Evolutionary conservation across 2,329 filamentous ascomycete species (phyloP), one percentile per base, ranked within the genome.

Genomic region (Fusarium verticillioides): DNA sequence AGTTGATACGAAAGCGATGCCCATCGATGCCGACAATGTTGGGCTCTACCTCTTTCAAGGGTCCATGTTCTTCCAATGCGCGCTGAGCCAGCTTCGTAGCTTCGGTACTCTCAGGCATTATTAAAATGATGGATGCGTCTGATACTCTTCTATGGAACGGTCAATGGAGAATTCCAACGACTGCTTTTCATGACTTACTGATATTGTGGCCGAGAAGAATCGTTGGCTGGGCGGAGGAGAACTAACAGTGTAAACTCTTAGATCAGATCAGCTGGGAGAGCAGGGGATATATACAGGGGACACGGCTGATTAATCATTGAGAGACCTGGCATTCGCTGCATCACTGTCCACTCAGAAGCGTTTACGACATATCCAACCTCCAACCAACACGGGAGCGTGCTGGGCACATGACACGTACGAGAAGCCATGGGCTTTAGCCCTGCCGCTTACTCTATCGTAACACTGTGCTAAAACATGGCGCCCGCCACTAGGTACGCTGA

Each of bases 221-320:
- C 7, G 8, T 19, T 13, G 23, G 5, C 8, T 46, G 11, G 9
- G 18, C 5, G 23, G 18, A 13, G 11, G 23, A 46, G 11, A 13
- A 30, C 3, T 3, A 4, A 1, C 4, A 8, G 4, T 30, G 19
- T 30, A 16, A n/a, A 2, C 30, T 21, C 9, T 21, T 0, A 1
- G 10, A 11, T 16, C 3, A 8, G 4, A 21, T 5, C 0, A 30
- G 12, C 26, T 10, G 13, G 26, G 26, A 21, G 44, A 30, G 19
- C 26, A 10, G 26, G 12, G 6, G 9, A 15, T 15, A 28, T 28
- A 2, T 30, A 47, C 1, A 2, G 26, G 8, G 26, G 26, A 3
- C 5, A 21, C 12, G 2, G 18, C 18, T 46, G 23, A 46, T 15
- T 46, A 15, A 46, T 46, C 1, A 19, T 4, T 21, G 11, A 46